phyloP scores from a whole-genome alignment of 1,284 basidiomycete genomes.

The Cryptococcus hybrid region DNA sequence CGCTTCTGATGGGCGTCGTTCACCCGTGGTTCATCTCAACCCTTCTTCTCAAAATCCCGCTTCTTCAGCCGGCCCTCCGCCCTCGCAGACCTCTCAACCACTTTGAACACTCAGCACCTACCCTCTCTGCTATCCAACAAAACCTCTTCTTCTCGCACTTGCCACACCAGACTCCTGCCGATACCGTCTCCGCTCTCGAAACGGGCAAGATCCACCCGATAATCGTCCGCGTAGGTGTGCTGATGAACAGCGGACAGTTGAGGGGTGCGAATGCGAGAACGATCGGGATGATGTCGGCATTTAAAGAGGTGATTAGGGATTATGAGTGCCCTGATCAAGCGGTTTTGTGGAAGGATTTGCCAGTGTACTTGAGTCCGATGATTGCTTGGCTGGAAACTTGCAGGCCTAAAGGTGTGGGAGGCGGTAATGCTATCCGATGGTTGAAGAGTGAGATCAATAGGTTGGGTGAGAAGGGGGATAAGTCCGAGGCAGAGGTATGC shows the following conservation, averaged over 20 bases:
- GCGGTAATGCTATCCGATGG: constrained; percentile 60
- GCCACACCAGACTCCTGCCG: constrained; percentile 52
- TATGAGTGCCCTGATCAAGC: constrained; percentile 45
- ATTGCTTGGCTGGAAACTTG: constrained; percentile 50
- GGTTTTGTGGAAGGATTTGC: constrained; percentile 48
- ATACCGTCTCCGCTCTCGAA: constrained; percentile 30
- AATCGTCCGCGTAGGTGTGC: constrained; percentile 44
- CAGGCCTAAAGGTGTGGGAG: constrained; percentile 49
- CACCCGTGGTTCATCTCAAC: not conserved
- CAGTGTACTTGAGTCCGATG: constrained; percentile 48
- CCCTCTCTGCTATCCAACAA: constrained; percentile 13
- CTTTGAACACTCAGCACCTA: constrained; percentile 9
- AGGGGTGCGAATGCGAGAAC: constrained; percentile 53
- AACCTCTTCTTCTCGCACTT: constrained; percentile 62
- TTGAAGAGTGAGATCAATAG: constrained; percentile 95
- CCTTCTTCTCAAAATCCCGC: not conserved
- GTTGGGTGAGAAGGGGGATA: constrained; percentile 70
- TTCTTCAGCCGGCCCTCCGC: constrained; percentile 15
- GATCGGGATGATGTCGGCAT: constrained; percentile 53
- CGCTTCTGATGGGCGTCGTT: not conserved
- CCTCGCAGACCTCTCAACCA: constrained; percentile 17
- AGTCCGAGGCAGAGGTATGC: constrained; percentile 81
- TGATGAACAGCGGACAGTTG: constrained; percentile 42
- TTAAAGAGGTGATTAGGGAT: constrained; percentile 51
- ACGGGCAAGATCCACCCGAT: constrained; percentile 43